phyloP scores from a whole-genome alignment of 2,329 filamentous ascomycete genomes.

The Colletotrichum sojae region DNA sequence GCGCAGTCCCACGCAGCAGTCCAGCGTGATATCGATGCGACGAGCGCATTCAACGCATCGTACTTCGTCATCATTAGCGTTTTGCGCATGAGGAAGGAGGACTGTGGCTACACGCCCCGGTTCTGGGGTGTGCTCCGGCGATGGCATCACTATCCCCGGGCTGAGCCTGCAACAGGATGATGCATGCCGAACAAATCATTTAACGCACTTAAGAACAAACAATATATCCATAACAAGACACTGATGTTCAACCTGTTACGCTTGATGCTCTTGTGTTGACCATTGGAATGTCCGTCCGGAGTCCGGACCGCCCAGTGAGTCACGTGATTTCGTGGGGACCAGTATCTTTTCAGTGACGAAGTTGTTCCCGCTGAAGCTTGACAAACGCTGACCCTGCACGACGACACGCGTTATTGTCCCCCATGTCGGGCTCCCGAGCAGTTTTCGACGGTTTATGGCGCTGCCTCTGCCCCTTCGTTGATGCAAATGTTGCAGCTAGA shows the following conservation, averaged over 20 bases:
- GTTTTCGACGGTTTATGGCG: conserved; percentile 74
- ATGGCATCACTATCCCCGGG: background rate
- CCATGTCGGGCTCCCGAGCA: conserved; percentile 56
- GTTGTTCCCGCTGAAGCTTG: conserved; percentile 7
- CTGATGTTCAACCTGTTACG: background rate
- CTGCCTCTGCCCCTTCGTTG: conserved; percentile 72
- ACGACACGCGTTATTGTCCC: conserved; percentile 14
- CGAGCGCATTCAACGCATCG: background rate
- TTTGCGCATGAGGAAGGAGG: conserved; percentile 6
- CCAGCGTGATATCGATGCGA: conserved; percentile 1
- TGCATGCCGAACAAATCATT: conserved; percentile 22
- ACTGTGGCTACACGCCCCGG: background rate
- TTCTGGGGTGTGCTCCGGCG: background rate
- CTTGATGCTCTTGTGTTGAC: background rate
- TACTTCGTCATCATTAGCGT: background rate
- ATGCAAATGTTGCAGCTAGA: conserved; percentile 54
- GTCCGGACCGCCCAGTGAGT: background rate
- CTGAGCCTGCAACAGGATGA: background rate
- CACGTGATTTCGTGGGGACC: conserved; percentile 25
- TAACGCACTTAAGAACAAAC: conserved; percentile 21
- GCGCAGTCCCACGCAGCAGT: background rate
- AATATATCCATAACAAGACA: conserved; percentile 9
- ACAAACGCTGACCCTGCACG: background rate
- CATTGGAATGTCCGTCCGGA: background rate
- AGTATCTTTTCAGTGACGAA: conserved; percentile 19